Evolutionary conservation across 2,329 filamentous ascomycete species (phyloP).

Genomic region (Paecilomyces variotii): DNA sequence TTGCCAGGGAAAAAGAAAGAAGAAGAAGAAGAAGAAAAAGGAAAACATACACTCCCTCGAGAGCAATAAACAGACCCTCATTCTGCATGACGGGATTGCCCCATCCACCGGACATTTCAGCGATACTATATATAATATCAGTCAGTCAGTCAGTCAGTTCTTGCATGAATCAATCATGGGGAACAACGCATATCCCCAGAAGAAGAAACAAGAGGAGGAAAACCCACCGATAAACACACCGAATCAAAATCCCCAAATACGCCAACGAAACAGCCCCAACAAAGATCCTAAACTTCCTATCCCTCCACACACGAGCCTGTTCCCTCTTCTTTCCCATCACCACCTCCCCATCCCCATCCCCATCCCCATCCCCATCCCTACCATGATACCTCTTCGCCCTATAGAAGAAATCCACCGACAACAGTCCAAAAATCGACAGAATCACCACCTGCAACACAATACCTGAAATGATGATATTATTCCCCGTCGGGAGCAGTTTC

Average conservation of each 20-base stretch:
- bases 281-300: slow-evolving; percentile 15
- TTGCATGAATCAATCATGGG: background rate
- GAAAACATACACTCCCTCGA: slow-evolving; percentile 45
- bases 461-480: slow-evolving; percentile 34
- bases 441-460: slow-evolving; percentile 32
- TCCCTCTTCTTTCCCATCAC: background rate
- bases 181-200: background rate
- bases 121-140: slow-evolving; percentile 30
- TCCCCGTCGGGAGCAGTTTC: slow-evolving; percentile 13
- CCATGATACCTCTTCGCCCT: slow-evolving; percentile 1
- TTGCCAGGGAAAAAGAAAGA: slow-evolving; percentile 12
- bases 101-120: slow-evolving; percentile 59
- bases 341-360: slow-evolving; percentile 6
- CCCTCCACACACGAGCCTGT: slow-evolving; percentile 7
- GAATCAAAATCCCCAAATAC: slow-evolving; percentile 9
- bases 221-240: slow-evolving; percentile 32
- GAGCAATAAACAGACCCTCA: slow-evolving; percentile 50
- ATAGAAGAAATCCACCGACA: slow-evolving; percentile 16
- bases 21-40: background rate
- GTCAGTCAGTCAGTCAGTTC: background rate
- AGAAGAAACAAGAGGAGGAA: background rate
- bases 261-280: slow-evolving; percentile 8
- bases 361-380: slow-evolving; percentile 6
- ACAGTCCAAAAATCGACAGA: slow-evolving; percentile 20
- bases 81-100: slow-evolving; percentile 57